Evolutionary conservation across 2,329 filamentous ascomycete species (phyloP), one percentile per base, ranked within the genome.

Genomic region (Stromatinia cepivora): DNA sequence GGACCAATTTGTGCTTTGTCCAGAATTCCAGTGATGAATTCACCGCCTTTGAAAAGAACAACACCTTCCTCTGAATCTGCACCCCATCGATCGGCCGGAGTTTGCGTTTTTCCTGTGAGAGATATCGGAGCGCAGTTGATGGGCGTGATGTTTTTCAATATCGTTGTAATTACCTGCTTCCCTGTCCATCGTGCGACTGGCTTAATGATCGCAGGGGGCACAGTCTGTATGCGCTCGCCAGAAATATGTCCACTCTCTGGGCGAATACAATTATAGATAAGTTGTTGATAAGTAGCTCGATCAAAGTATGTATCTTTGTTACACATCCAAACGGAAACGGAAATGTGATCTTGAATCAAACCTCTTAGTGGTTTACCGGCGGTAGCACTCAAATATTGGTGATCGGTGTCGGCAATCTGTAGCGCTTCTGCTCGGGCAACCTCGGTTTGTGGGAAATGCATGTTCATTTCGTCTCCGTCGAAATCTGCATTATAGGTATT

Each of bases 401-500:
- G 94, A 79, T 99, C 94, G 3, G 95, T 97, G 79, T 98, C 94
- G 50, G 95, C 95, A 76, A 99, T 90, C 74, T 93, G 92, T 74
- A 97, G 86, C 2, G 95, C 95, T 81, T 99, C 95, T 2, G 94
- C 92, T 75, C 95, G 87, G 22, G 95, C 95, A 73, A 98, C 85
- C 79, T 98, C 96, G 75, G 97, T 98, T 76, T 99, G 95, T 1
- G 95, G 95, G 77, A 99, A 98, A 81, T 99, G 95, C 94, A 99
- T 96, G 80, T 99, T 99, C 95, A 99, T 99, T 81, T 99, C 95
- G 79, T 99, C 95, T 80, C 95, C 95, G 77, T 99, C 96, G 78
- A 99, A 99, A 85, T 99, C 95, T 45, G 95, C 95, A 76, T 99
- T 99, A 84, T 99, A 99, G 0, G 95, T 97, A 78, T 99, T 99